Evolutionary conservation across 305 asterid species (phyloP).

Genomic region (Andrographis paniculata): DNA sequence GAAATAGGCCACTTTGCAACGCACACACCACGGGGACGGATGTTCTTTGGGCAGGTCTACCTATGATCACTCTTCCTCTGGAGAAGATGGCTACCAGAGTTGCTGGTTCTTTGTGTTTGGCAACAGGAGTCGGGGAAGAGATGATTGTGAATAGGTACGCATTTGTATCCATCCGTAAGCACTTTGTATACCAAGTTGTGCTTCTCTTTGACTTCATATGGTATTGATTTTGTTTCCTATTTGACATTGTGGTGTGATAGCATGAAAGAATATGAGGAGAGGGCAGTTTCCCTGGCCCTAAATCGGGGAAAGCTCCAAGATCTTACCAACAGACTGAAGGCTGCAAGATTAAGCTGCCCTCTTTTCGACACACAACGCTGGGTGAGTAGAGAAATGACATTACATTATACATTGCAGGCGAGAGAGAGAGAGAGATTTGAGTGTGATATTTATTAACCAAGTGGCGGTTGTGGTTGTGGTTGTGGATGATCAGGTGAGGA

Average conservation of each 20-base stretch:
- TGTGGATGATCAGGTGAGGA: constrained; percentile 79
- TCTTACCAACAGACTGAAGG: constrained; percentile 75
- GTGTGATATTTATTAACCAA: too few species aligned
- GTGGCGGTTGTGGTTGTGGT: too few species aligned
- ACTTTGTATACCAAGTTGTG: not conserved
- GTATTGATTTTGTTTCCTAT: not conserved
- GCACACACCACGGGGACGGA: constrained; percentile 99
- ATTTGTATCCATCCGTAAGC: too few species aligned
- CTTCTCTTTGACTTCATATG: not conserved
- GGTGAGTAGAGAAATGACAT: constrained; percentile 36
- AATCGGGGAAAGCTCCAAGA: constrained; percentile 70
- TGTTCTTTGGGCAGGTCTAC: constrained; percentile 98
- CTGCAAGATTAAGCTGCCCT: constrained; percentile 72
- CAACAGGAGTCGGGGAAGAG: constrained; percentile 94
- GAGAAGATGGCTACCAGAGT: constrained; percentile 99
- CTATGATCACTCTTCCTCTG: constrained; percentile 91
- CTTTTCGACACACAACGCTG: constrained; percentile 86
- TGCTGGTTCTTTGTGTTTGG: constrained; percentile 97
- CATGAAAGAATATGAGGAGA: constrained; percentile 94
- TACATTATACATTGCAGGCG: not conserved
- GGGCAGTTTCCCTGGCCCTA: constrained; percentile 74
- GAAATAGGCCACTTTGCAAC: constrained; percentile 87
- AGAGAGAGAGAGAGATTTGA: too few species aligned
- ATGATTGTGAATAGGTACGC: constrained; percentile 83
- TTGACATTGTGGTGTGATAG: constrained; percentile 24